These are phyloP conservation scores for Carex scoparia DNA, from an alignment of 176 grass and related monocot genomes.

Conservation along the genomic window DNA sequence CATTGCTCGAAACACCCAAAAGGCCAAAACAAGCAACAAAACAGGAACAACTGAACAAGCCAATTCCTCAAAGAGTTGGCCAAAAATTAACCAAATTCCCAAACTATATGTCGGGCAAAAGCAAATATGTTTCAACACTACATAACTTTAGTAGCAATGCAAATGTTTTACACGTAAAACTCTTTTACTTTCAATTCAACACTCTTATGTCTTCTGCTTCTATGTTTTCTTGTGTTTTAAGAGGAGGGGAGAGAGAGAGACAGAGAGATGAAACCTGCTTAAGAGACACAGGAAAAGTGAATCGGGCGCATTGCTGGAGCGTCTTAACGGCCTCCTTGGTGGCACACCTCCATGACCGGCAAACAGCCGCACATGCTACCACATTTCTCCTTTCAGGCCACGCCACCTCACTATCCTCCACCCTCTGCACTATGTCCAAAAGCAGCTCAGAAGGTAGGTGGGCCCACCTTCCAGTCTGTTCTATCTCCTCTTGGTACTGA, in stretches of 20 bases:
- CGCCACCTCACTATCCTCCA: slow-evolving; percentile 69
- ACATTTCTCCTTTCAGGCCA: slow-evolving; percentile 88
- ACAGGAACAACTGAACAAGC: too few species aligned
- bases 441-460: slow-evolving; percentile 89
- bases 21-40: not conserved
- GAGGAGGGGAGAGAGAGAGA: not conserved
- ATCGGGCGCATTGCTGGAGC: slow-evolving; percentile 71
- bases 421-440: slow-evolving; percentile 85
- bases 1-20: not conserved
- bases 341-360: slow-evolving; percentile 80
- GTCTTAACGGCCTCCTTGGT: slow-evolving; percentile 91
- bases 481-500: slow-evolving; percentile 29
- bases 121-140: not conserved
- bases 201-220: not conserved
- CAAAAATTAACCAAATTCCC: too few species aligned
- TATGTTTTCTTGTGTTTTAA: not conserved
- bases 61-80: too few species aligned
- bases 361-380: slow-evolving; percentile 77
- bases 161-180: not conserved
- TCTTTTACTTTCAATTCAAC: not conserved
- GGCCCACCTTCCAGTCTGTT: slow-evolving; percentile 72
- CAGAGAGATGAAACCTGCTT: slow-evolving; percentile 59
- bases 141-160: not conserved
- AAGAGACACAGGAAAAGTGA: slow-evolving; percentile 98
- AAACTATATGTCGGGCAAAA: not conserved